These are phyloP conservation scores for Nakaseomyces sp. DNA, from an alignment of 1,139 yeast species.

Conservation along the genomic window DNA sequence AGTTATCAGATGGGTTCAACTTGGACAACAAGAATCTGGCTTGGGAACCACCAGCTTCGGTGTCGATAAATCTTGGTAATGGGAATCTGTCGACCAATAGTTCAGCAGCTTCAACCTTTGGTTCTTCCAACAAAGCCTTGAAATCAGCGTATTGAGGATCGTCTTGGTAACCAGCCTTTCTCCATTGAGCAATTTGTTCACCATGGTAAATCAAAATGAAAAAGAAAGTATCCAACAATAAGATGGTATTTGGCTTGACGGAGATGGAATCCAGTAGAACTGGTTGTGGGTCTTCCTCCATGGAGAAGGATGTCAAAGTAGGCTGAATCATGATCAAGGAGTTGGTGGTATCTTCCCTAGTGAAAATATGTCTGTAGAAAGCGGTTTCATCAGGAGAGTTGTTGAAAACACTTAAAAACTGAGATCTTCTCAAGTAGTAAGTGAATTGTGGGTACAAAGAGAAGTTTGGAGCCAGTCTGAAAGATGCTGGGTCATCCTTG, in stretches of 20 bases:
- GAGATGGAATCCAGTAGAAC: slow-evolving; percentile 90
- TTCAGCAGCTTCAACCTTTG: slow-evolving; percentile 88
- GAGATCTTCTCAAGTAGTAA: slow-evolving; percentile 92
- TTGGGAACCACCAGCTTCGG: slow-evolving; percentile 97
- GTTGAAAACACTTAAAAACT: slow-evolving; percentile 91
- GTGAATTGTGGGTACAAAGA: slow-evolving; percentile 91
- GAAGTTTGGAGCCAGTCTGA: slow-evolving; percentile 69
- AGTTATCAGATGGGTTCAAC: slow-evolving; percentile 86
- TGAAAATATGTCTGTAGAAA: slow-evolving; percentile 84
- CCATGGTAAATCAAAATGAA: slow-evolving; percentile 94
- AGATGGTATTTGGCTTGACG: slow-evolving; percentile 77
- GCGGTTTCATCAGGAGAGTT: slow-evolving; percentile 99
- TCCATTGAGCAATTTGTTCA: slow-evolving; percentile 90
- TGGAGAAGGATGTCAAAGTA: slow-evolving; percentile 77
- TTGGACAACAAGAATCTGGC: slow-evolving; percentile 93
- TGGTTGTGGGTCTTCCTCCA: slow-evolving; percentile 83
- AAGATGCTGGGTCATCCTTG: slow-evolving; percentile 66
- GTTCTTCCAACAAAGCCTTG: slow-evolving; percentile 77
- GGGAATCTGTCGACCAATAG: slow-evolving; percentile 91
- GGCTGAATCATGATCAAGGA: slow-evolving; percentile 96
- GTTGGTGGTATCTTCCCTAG: slow-evolving; percentile 85
- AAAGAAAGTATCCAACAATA: slow-evolving; percentile 90
- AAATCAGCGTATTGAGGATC: slow-evolving; percentile 84
- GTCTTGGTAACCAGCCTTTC: slow-evolving; percentile 90
- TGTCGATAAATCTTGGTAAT: slow-evolving; percentile 89